These are phyloP conservation scores for Phyllostachys edulis DNA, from an alignment of 176 grass and related monocot species.

Conservation along the genomic window DNA sequence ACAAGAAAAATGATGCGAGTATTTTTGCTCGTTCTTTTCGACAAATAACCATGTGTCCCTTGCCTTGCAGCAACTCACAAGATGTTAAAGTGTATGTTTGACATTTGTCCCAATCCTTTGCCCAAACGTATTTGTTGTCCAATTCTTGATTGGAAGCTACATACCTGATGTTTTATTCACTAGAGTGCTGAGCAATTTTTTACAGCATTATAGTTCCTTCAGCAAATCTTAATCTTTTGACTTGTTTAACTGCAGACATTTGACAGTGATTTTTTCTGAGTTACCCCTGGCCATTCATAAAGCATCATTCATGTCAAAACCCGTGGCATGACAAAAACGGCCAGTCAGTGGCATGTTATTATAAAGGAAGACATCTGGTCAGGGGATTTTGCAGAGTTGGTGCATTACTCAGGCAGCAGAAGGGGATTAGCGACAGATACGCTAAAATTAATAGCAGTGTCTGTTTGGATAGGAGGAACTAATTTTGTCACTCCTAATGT, in stretches of 20 bases:
- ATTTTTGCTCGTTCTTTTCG: background rate
- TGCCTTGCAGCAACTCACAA: background rate
- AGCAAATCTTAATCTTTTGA: background rate
- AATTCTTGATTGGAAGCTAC: background rate
- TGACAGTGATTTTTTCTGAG: background rate
- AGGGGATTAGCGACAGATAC: background rate
- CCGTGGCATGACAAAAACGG: background rate
- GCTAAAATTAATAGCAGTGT: background rate
- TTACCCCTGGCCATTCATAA: background rate
- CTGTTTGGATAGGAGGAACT: background rate
- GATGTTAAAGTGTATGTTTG: background rate
- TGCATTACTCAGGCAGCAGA: background rate
- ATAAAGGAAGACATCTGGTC: background rate
- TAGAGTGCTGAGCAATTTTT: background rate
- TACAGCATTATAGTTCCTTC: background rate
- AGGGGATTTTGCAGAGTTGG: background rate
- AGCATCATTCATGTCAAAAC: slow-evolving; percentile 16
- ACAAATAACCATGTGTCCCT: background rate
- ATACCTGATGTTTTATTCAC: background rate
- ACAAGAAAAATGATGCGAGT: background rate
- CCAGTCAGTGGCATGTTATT: background rate
- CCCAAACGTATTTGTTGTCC: background rate
- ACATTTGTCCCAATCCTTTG: no score
- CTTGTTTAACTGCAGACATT: background rate
- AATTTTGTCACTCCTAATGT: background rate